phyloP scores from a whole-genome alignment of 208 protist genomes.

The Crithidia mellificae region DNA sequence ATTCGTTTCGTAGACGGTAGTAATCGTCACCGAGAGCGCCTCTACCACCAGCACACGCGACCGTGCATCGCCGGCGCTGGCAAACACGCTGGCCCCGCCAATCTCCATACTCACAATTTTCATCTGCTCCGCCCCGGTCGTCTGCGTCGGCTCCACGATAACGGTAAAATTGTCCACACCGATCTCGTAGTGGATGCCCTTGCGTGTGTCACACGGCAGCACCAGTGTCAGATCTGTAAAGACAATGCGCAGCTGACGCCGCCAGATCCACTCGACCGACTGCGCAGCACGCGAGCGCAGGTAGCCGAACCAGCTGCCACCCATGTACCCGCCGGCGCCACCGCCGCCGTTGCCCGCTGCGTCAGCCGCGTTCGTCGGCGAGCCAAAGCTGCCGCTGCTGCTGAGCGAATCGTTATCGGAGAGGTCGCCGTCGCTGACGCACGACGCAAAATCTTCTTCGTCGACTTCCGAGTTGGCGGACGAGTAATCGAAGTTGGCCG shows the following conservation, averaged over 20 bases:
- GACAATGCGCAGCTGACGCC: constrained; percentile 56
- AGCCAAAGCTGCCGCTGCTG: constrained; percentile 22
- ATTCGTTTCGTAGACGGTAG: constrained; percentile 46
- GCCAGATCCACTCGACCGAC: constrained; percentile 72
- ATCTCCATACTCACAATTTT: constrained; percentile 47
- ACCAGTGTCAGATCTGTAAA: constrained; percentile 45
- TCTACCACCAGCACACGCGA: constrained; percentile 38
- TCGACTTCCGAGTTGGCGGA: constrained; percentile 13
- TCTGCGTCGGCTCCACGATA: constrained; percentile 48
- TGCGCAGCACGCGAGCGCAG: constrained; percentile 38
- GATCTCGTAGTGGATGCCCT: constrained; percentile 43
- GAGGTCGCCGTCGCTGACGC: constrained; percentile 54
- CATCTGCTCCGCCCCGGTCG: constrained; percentile 40
- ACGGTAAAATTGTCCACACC: constrained; percentile 42
- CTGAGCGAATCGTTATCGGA: constrained; percentile 32
- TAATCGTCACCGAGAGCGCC: constrained; percentile 42
- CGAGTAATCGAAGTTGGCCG: constrained; percentile 16
- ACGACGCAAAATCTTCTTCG: constrained; percentile 67
- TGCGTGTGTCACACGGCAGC: constrained; percentile 47
- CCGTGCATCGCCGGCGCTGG: constrained; percentile 18
- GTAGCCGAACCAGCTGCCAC: constrained; percentile 49
- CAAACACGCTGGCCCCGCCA: constrained; percentile 23
- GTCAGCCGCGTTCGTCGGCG: constrained; percentile 8
- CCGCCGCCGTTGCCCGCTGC: background rate
- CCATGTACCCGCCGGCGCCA: constrained; percentile 1